phyloP scores from a whole-genome alignment of 805 yeast species.

The Monosporozyma servazzii region DNA sequence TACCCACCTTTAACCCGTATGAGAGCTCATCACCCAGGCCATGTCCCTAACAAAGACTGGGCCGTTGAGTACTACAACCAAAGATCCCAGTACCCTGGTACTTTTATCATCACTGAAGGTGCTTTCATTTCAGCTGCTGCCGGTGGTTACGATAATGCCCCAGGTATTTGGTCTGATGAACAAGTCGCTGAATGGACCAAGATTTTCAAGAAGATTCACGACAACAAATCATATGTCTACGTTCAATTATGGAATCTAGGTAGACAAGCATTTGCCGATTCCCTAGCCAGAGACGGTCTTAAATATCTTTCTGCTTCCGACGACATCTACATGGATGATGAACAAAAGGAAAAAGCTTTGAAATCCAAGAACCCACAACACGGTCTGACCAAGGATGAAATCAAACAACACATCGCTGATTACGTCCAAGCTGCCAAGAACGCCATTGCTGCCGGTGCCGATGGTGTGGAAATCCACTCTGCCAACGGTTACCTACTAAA shows the following conservation, averaged over 20 bases:
- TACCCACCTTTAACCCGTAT: conserved; percentile 36
- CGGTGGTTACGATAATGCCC: conserved; percentile 36
- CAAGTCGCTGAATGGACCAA: conserved; percentile 43
- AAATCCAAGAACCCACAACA: neutral
- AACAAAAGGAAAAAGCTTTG: too few relatives aligned
- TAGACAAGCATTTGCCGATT: neutral
- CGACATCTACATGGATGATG: too few relatives aligned
- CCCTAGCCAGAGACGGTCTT: too few relatives aligned
- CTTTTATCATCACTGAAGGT: too few relatives aligned
- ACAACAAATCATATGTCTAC: neutral
- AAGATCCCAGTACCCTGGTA: too few relatives aligned
- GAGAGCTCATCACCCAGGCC: conserved; percentile 30
- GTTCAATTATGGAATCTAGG: neutral
- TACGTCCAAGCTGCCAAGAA: too few relatives aligned
- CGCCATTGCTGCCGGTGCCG: too few relatives aligned
- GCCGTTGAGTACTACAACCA: conserved; percentile 31
- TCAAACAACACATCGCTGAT: too few relatives aligned
- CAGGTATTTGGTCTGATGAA: conserved; percentile 40
- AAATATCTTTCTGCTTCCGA: too few relatives aligned
- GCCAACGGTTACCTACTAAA: too few relatives aligned
- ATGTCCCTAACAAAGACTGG: conserved; percentile 34
- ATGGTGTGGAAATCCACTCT: too few relatives aligned
- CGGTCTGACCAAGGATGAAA: too few relatives aligned
- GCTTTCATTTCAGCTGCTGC: conserved; percentile 18
- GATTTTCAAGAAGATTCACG: conserved; percentile 3